These are phyloP conservation scores for Petasospora rhodanensis DNA, from an alignment of 1,139 yeast species.

Conservation along the genomic window DNA sequence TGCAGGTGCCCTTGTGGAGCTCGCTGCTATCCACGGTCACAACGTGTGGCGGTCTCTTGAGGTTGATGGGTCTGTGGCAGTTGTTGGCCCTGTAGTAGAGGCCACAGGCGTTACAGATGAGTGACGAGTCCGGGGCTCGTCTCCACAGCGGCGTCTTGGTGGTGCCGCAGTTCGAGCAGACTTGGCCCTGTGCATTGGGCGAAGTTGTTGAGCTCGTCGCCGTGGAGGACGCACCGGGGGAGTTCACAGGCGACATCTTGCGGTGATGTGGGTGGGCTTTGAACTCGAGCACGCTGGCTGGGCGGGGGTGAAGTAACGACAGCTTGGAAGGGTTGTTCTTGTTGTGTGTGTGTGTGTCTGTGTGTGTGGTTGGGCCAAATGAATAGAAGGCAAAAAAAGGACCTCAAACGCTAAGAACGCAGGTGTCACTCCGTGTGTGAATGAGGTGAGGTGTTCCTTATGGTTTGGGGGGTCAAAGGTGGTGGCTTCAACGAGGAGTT, in stretches of 20 bases:
- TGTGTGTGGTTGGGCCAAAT: no score
- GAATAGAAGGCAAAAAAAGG: no score
- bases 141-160: conserved; percentile 89
- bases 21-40: conserved; percentile 39
- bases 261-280: no score
- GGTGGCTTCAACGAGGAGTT: no score
- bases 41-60: conserved; percentile 64
- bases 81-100: conserved; percentile 75
- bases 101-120: conserved; percentile 89
- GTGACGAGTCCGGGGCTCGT: conserved; percentile 72
- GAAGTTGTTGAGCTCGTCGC: no score
- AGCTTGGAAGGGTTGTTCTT: neutral
- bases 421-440: no score
- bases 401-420: no score
- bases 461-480: no score
- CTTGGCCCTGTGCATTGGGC: conserved; percentile 7
- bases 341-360: no score
- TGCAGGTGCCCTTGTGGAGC: conserved; percentile 52
- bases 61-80: conserved; percentile 67
- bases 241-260: conserved; percentile 1
- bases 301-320: conserved; percentile 1
- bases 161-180: conserved; percentile 70
- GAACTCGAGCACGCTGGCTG: no score
- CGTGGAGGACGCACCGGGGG: no score
- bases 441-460: no score